These are phyloP conservation scores for Septoria linicola DNA, from an alignment of 2,329 filamentous ascomycete genomes.

Conservation along the genomic window DNA sequence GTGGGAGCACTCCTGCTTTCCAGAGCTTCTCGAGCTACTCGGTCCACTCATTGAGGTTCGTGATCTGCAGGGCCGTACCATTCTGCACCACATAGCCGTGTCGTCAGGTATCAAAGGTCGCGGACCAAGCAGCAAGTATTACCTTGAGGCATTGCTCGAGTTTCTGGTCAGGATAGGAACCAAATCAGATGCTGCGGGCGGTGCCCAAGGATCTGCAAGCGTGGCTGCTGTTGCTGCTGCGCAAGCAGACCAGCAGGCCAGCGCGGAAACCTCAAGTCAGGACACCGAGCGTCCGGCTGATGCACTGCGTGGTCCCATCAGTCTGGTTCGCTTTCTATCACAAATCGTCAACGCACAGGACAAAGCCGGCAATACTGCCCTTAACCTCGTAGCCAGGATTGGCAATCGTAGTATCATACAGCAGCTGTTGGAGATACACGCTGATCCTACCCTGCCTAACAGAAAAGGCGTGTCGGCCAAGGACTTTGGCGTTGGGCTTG, in stretches of 20 bases:
- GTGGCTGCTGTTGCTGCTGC: slow-evolving; percentile 36
- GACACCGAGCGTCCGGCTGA: slow-evolving; percentile 23
- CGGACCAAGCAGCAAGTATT: slow-evolving; percentile 88
- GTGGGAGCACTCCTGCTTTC: slow-evolving; percentile 85
- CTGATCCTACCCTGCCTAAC: slow-evolving; percentile 88
- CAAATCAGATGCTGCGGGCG: slow-evolving; percentile 27
- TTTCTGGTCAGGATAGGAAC: slow-evolving; percentile 81
- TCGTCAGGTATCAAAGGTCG: slow-evolving; percentile 94
- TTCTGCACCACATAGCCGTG: slow-evolving; percentile 93
- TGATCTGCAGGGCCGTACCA: slow-evolving; percentile 84
- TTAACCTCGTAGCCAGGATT: slow-evolving; percentile 90
- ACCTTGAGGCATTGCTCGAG: slow-evolving; percentile 88
- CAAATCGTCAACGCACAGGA: slow-evolving; percentile 97
- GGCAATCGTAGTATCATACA: slow-evolving; percentile 93
- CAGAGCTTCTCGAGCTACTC: slow-evolving; percentile 83
- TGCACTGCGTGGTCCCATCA: slow-evolving; percentile 63
- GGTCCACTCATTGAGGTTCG: slow-evolving; percentile 87
- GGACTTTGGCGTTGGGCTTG: slow-evolving; percentile 89
- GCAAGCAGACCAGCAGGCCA: slow-evolving; percentile 28
- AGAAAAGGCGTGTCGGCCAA: slow-evolving; percentile 81
- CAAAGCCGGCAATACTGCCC: slow-evolving; percentile 87
- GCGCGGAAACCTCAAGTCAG: slow-evolving; percentile 33
- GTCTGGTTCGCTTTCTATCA: slow-evolving; percentile 88
- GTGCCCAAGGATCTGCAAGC: slow-evolving; percentile 56
- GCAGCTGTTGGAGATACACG: slow-evolving; percentile 92